These are phyloP conservation scores for Candida succiphila DNA, from an alignment of 805 yeast genomes.

Conservation along the genomic window DNA sequence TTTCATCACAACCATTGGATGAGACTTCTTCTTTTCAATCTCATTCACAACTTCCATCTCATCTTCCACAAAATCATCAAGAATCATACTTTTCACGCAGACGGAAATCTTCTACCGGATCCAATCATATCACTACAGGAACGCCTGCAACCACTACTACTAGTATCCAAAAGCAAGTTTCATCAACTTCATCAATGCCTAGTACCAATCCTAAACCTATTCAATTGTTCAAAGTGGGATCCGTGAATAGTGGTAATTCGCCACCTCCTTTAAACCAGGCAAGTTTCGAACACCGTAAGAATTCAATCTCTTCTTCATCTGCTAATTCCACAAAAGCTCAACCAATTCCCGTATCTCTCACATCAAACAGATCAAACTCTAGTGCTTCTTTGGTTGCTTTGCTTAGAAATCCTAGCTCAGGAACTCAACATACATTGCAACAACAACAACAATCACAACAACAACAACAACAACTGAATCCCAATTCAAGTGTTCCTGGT, in stretches of 20 bases:
- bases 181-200: too few relatives aligned
- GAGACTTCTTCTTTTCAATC: too few relatives aligned
- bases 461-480: neutral
- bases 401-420: conserved; percentile 24
- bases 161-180: neutral
- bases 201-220: conserved; percentile 24
- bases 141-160: neutral
- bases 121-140: too few relatives aligned
- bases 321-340: conserved; percentile 16
- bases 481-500: conserved; percentile 1
- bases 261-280: conserved; percentile 9
- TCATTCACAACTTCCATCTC: neutral
- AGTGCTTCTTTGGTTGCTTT: conserved; percentile 45
- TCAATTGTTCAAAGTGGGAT: conserved; percentile 57
- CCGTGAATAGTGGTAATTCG: conserved; percentile 30
- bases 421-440: conserved; percentile 1
- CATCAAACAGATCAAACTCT: conserved; percentile 37
- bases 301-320: neutral
- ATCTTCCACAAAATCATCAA: neutral
- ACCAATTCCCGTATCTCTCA: conserved; percentile 25
- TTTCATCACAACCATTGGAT: too few relatives aligned
- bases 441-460: conserved; percentile 1
- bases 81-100: neutral
- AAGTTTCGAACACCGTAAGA: too few relatives aligned
- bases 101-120: neutral